Evolutionary conservation across 2,329 filamentous ascomycete genomes (phyloP).

Genomic region (Colletotrichum sp.): DNA sequence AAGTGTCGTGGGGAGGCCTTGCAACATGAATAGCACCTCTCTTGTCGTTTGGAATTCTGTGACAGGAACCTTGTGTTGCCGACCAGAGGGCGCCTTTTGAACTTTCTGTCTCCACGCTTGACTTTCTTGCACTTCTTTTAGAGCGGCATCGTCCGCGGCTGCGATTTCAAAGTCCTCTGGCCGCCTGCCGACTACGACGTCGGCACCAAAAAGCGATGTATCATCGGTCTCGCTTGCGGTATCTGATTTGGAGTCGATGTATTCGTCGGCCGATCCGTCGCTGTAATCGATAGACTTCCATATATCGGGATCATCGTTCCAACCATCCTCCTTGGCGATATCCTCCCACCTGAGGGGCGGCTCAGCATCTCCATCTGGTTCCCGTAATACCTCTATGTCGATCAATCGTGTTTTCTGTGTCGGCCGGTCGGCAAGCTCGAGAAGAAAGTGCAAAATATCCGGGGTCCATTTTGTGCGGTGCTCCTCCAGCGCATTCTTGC

Average conservation of each 20-base stretch:
- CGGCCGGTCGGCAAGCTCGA: conserved; percentile 83
- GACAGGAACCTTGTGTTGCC: conserved; percentile 16
- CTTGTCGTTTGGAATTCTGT: conserved; percentile 23
- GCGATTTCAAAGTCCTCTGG: conserved; percentile 33
- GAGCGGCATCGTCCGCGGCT: conserved; percentile 32
- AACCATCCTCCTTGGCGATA: conserved; percentile 76
- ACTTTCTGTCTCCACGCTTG: conserved; percentile 49
- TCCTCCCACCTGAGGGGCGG: conserved; percentile 76
- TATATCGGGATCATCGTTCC: conserved; percentile 67
- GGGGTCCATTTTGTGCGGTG: conserved; percentile 70
- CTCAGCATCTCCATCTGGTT: conserved; percentile 45
- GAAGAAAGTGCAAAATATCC: conserved; percentile 77
- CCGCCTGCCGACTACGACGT: conserved; percentile 30
- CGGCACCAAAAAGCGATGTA: conserved; percentile 38
- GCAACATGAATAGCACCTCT: conserved; percentile 78
- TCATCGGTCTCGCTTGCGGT: conserved; percentile 34
- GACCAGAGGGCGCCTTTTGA: not conserved
- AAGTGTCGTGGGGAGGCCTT: conserved; percentile 75
- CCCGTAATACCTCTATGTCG: conserved; percentile 60
- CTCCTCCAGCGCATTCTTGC: conserved; percentile 63
- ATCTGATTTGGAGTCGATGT: conserved; percentile 39
- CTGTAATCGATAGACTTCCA: conserved; percentile 75
- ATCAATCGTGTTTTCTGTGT: conserved; percentile 70
- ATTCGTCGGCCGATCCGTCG: conserved; percentile 67
- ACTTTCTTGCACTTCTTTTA: conserved; percentile 38